Base-by-base conservation (phyloP, 148 eudicot genomes). In the Vaccinium macrocarpon region DNA sequence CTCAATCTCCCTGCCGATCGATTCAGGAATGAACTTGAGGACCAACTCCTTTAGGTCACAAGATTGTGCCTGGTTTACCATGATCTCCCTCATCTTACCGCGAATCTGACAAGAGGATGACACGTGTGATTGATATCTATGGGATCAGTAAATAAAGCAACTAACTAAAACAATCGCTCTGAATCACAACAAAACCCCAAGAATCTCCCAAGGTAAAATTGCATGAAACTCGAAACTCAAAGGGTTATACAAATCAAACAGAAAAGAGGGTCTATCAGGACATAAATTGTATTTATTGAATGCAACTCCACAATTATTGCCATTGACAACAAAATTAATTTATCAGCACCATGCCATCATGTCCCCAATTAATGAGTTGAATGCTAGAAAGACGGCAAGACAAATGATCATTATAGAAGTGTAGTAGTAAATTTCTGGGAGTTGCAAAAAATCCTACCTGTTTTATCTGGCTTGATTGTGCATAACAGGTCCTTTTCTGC, bases 1-100 rank as follows among this genome's bases (percentile, higher is more conserved):
- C 88, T 95, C 98, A 77, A 95, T 93, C 82, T 95, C 98, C 82
- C 90, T 92, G 5, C 98, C 98, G 84, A 95, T 95, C 0, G 97
- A 92, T 87, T 93, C 97, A 0, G 98, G 95, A 53, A 93, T 93
- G 85, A 95, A 95, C 91, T 95, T 95, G 16, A 82, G 89, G 59
- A 95, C 98, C 87, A 95, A 88, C 0, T 93, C 98, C 91, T 95
- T 95, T 5, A 95, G 90, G 57, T 93, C 95, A 74, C 94, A 93
- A 0, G 98, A 91, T 56, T 90, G 91, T 23, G 98, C 93, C 84
- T 95, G 98, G 90, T 89, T 92, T 2, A 90, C 88, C 98, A 95
- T 95, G 50, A 95, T 95, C 86, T 95, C 98, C 50, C 90, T 82
- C 98, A 95, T 95, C 93, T 94, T 95, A 6, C 95, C 88, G 38